These are phyloP conservation scores for Passalora sequoiae DNA, from an alignment of 2,329 filamentous ascomycete species.

Conservation along the genomic window DNA sequence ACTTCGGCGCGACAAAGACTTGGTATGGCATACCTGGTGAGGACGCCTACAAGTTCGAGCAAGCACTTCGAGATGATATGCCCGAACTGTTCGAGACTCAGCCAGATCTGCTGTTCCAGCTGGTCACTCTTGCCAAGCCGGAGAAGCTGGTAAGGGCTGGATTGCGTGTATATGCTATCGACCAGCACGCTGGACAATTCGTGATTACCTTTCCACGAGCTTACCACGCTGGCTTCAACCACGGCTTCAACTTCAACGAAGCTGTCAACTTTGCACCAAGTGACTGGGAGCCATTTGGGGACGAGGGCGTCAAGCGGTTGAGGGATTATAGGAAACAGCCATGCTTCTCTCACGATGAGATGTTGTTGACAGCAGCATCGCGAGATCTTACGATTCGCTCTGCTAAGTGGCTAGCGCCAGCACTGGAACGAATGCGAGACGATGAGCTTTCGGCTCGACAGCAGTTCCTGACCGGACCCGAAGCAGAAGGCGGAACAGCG, in stretches of 20 bases:
- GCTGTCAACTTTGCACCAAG: constrained; percentile 94
- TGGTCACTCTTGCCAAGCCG: constrained; percentile 91
- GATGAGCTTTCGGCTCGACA: constrained; percentile 67
- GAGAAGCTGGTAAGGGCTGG: constrained; percentile 90
- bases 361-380: constrained; percentile 83
- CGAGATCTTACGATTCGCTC: constrained; percentile 77
- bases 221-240: constrained; percentile 97
- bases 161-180: constrained; percentile 88
- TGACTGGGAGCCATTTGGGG: constrained; percentile 92
- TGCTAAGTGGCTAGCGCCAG: constrained; percentile 90
- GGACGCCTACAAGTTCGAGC: constrained; percentile 90
- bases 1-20: constrained; percentile 96
- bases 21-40: constrained; percentile 97
- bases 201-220: constrained; percentile 96
- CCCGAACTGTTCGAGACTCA: constrained; percentile 96
- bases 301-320: constrained; percentile 77
- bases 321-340: constrained; percentile 85
- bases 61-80: constrained; percentile 89
- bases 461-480: constrained; percentile 56
- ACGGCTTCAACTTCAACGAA: constrained; percentile 97
- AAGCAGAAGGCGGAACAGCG: constrained; percentile 41
- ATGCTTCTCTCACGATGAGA: constrained; percentile 94
- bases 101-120: constrained; percentile 89
- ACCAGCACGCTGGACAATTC: constrained; percentile 91
- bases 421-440: constrained; percentile 69